Conservation (phyloP, 352 stramenopile genomes). For the Phytopythium sindhum region DNA sequence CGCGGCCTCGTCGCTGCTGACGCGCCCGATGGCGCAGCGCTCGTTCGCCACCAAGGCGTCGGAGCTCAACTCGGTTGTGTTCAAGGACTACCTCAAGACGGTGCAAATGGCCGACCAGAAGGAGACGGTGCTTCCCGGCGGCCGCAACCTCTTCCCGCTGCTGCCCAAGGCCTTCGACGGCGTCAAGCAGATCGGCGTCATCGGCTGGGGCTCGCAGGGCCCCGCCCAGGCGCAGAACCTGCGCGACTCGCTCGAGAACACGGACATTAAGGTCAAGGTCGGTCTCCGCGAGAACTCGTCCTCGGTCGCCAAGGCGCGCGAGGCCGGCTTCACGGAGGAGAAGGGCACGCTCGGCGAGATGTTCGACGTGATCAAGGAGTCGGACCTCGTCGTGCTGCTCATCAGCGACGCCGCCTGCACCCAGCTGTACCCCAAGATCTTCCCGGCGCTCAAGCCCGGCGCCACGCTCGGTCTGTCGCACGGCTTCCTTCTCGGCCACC, state of each 20-base stretch:
- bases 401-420: slow-evolving; percentile 96
- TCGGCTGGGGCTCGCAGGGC: slow-evolving; percentile 97
- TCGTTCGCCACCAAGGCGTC: slow-evolving; percentile 61
- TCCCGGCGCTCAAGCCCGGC: slow-evolving; percentile 93
- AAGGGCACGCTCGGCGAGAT: slow-evolving; percentile 94
- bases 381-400: slow-evolving; percentile 96
- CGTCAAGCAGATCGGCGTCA: slow-evolving; percentile 97
- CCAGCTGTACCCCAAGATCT: slow-evolving; percentile 96
- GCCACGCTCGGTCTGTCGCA: slow-evolving; percentile 96
- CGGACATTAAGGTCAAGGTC: slow-evolving; percentile 89
- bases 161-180: slow-evolving; percentile 95
- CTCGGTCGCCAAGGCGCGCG: slow-evolving; percentile 75
- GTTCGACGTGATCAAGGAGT: slow-evolving; percentile 95
- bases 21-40: slow-evolving; percentile 23
- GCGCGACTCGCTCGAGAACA: slow-evolving; percentile 93
- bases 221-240: slow-evolving; percentile 97
- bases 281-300: slow-evolving; percentile 80
- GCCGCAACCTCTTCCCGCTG: slow-evolving; percentile 93
- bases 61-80: slow-evolving; percentile 59
- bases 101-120: slow-evolving; percentile 72
- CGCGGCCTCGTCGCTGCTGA: slow-evolving; percentile 38
- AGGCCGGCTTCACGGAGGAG: slow-evolving; percentile 92
- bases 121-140: slow-evolving; percentile 75
- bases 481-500: slow-evolving; percentile 96
- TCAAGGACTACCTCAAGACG: slow-evolving; percentile 71